These are phyloP conservation scores for Ceriops tagal DNA, from an alignment of 345 rosid genomes.

Conservation along the genomic window DNA sequence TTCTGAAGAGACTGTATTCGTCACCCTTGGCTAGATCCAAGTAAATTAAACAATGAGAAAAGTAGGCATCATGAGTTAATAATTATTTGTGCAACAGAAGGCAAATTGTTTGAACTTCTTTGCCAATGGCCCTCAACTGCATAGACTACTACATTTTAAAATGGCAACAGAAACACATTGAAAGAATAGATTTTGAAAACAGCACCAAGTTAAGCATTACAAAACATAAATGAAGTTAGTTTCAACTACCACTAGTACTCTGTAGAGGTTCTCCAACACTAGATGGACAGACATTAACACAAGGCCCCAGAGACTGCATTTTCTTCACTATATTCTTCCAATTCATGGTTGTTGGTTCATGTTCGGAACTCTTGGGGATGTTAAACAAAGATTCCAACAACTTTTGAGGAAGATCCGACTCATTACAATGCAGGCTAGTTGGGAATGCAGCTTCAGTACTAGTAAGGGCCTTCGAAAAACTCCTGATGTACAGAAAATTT, in stretches of 20 bases:
- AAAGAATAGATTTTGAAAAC: not conserved
- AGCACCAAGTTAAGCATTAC: not conserved
- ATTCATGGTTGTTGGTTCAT: conserved; percentile 67
- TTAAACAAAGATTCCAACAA: conserved; percentile 83
- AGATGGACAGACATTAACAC: conserved; percentile 42
- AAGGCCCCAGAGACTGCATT: conserved; percentile 62
- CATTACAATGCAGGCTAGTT: conserved; percentile 33
- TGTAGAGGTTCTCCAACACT: conserved; percentile 39
- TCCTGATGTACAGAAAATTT: conserved; percentile 37
- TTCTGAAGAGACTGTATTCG: conserved; percentile 58
- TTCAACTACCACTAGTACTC: conserved; percentile 36
- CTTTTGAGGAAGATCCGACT: conserved; percentile 60
- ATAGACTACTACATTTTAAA: not conserved
- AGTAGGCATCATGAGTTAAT: not conserved
- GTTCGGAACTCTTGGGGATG: conserved; percentile 53
- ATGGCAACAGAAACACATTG: not conserved
- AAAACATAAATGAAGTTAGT: conserved; percentile 6
- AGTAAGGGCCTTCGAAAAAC: conserved; percentile 43
- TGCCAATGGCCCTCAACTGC: not conserved
- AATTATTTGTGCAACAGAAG: not conserved
- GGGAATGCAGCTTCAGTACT: conserved; percentile 39
- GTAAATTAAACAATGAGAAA: conserved; percentile 10
- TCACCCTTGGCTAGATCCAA: conserved; percentile 59
- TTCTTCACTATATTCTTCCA: conserved; percentile 87
- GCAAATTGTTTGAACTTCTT: not conserved